A percentile compares a stretch with the other conserved stretches of the same genome.
Conservation (phyloP, 208 protist species). For the Kentomonas sorsogonicus region DNA sequence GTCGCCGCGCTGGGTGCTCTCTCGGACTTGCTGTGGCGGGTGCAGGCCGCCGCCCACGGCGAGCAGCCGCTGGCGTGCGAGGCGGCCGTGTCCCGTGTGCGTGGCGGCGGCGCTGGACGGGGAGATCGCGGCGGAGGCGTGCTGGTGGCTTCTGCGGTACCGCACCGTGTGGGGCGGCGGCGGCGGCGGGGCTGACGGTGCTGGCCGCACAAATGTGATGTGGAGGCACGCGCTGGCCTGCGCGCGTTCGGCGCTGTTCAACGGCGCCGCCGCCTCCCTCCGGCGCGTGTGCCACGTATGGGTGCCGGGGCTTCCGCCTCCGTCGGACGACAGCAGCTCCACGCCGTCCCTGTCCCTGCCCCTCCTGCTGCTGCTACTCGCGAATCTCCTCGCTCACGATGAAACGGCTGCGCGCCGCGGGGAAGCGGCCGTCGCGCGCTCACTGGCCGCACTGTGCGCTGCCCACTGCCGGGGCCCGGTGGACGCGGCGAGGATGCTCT, state of each 20-base stretch:
- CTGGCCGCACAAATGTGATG: too few species aligned
- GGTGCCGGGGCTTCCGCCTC: neutral
- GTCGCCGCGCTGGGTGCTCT: conserved; percentile 40
- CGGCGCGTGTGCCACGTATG: neutral
- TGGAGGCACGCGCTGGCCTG: neutral
- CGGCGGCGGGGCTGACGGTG: neutral
- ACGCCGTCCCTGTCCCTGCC: too few species aligned
- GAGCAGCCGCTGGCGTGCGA: neutral
- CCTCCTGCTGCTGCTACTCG: neutral
- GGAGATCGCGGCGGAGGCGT: conserved; percentile 35
- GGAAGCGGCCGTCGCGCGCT: too few species aligned
- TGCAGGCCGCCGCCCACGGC: conserved; percentile 22
- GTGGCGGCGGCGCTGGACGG: conserved; percentile 43
- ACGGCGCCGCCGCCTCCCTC: neutral
- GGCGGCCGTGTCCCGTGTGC: conserved; percentile 38
- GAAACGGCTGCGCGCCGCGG: neutral
- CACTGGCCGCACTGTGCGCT: too few species aligned
- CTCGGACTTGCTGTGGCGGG: conserved; percentile 19
- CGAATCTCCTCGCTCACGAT: neutral
- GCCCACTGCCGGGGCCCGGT: too few species aligned
- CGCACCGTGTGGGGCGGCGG: conserved; percentile 16
- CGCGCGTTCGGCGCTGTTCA: neutral
- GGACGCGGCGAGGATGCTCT: too few species aligned
- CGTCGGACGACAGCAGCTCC: neutral
- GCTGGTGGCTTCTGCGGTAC: conserved; percentile 19